Conservation (phyloP, 768 basidiomycete species). For the Boletus rufocinnamomeus region DNA sequence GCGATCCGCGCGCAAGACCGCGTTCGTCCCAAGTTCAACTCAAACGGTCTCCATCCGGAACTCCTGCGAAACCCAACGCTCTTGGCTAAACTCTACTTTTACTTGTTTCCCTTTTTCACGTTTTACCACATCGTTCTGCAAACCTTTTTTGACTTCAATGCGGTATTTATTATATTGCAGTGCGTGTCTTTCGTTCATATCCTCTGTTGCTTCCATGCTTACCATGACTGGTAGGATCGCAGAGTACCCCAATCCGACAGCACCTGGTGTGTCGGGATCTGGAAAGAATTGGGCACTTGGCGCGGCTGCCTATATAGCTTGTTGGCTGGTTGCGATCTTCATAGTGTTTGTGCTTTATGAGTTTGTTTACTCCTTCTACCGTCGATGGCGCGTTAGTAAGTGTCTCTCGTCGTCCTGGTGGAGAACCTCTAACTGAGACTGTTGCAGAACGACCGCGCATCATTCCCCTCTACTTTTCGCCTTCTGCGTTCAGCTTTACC, state of each 20-base stretch:
- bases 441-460: slow-evolving; percentile 77
- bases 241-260: slow-evolving; percentile 69
- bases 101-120: slow-evolving; percentile 66
- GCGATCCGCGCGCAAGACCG: slow-evolving; percentile 35
- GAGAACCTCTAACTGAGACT: slow-evolving; percentile 1
- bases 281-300: slow-evolving; percentile 81
- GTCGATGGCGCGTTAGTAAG: slow-evolving; percentile 81
- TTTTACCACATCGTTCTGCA: slow-evolving; percentile 76
- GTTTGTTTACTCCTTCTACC: slow-evolving; percentile 68
- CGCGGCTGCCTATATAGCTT: slow-evolving; percentile 79
- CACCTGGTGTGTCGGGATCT: slow-evolving; percentile 68
- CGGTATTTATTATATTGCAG: slow-evolving; percentile 81
- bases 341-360: slow-evolving; percentile 78
- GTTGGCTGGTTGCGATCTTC: slow-evolving; percentile 75
- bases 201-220: slow-evolving; percentile 10
- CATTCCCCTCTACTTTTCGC: slow-evolving; percentile 80
- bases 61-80: slow-evolving; percentile 62
- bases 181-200: slow-evolving; percentile 44
- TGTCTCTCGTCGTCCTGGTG: slow-evolving; percentile 30
- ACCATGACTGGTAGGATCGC: slow-evolving; percentile 54
- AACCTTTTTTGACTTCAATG: slow-evolving; percentile 88
- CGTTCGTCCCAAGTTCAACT: slow-evolving; percentile 63
- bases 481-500: slow-evolving; percentile 73
- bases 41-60: slow-evolving; percentile 66
- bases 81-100: slow-evolving; percentile 61